A percentile compares a stretch with the other conserved stretches of the same genome.
Conservation (phyloP, 2,329 filamentous ascomycete species). For the Penicillium sp. region DNA sequence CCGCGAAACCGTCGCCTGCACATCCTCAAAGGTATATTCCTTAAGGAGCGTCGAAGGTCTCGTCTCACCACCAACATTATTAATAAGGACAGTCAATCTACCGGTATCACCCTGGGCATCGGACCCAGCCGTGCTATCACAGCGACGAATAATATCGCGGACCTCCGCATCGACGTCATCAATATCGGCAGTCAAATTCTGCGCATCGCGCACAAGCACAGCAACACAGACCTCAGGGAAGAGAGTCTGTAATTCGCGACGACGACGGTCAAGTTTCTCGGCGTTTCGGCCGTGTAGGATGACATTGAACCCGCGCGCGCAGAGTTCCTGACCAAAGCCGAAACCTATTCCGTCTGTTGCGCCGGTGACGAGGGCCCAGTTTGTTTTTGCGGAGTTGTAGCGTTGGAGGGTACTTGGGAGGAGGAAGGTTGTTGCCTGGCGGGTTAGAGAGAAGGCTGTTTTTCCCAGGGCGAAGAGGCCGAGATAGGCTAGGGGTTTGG, state of each 20-base stretch:
- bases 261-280: constrained; percentile 49
- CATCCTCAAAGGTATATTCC: constrained; percentile 36
- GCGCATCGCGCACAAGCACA: constrained; percentile 49
- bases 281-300: constrained; percentile 58
- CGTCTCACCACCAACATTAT: constrained; percentile 55
- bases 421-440: constrained; percentile 18
- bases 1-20: constrained; percentile 47
- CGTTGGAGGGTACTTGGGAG: constrained; percentile 16
- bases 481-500: constrained; percentile 14
- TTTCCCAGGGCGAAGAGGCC: constrained; percentile 20
- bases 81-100: constrained; percentile 54
- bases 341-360: constrained; percentile 57
- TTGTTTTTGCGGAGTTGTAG: constrained; percentile 19
- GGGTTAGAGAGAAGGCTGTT: constrained; percentile 12
- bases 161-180: constrained; percentile 29
- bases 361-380: constrained; percentile 46
- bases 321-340: constrained; percentile 54
- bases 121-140: neutral
- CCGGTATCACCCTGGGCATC: neutral
- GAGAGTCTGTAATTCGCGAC: constrained; percentile 39
- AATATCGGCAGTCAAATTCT: constrained; percentile 23
- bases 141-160: constrained; percentile 26
- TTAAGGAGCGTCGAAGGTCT: constrained; percentile 39
- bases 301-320: constrained; percentile 55
- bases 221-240: constrained; percentile 41